These are phyloP conservation scores for Kurtzmaniella cleridarum DNA, from an alignment of 805 yeast species.

Conservation along the genomic window DNA sequence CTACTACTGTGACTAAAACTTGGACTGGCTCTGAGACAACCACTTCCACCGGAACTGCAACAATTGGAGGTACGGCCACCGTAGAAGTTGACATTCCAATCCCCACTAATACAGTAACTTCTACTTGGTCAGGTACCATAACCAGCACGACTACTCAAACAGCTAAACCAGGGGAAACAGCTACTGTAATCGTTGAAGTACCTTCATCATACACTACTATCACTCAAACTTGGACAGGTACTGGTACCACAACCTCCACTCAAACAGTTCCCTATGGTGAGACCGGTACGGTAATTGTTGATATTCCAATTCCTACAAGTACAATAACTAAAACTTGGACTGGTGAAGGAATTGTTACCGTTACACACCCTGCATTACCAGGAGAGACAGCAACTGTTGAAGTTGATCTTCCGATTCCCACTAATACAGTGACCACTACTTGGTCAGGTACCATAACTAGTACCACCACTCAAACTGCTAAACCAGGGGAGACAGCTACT, in stretches of 20 bases:
- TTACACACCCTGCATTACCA: conserved; percentile 4
- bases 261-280: conserved; percentile 7
- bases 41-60: conserved; percentile 5
- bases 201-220: conserved; percentile 8
- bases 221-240: conserved; percentile 7
- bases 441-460: neutral
- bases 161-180: conserved; percentile 10
- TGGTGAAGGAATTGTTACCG: conserved; percentile 8
- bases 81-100: conserved; percentile 17
- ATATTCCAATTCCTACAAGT: conserved; percentile 5
- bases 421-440: neutral
- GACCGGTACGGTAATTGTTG: conserved; percentile 18
- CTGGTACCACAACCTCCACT: conserved; percentile 7
- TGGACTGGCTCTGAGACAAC: conserved; percentile 5
- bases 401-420: conserved; percentile 13
- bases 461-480: neutral
- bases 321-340: conserved; percentile 8
- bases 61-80: conserved; percentile 12
- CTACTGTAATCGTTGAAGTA: conserved; percentile 12
- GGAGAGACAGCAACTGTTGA: conserved; percentile 8
- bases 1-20: conserved; percentile 9
- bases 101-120: conserved; percentile 9
- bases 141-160: conserved; percentile 16
- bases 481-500: conserved; percentile 1
- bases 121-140: conserved; percentile 15